A percentile compares a stretch with the other conserved stretches of the same genome.
These are phyloP conservation scores for Agaricus bisporus DNA, from an alignment of 768 basidiomycete genomes.

Conservation along the genomic window DNA sequence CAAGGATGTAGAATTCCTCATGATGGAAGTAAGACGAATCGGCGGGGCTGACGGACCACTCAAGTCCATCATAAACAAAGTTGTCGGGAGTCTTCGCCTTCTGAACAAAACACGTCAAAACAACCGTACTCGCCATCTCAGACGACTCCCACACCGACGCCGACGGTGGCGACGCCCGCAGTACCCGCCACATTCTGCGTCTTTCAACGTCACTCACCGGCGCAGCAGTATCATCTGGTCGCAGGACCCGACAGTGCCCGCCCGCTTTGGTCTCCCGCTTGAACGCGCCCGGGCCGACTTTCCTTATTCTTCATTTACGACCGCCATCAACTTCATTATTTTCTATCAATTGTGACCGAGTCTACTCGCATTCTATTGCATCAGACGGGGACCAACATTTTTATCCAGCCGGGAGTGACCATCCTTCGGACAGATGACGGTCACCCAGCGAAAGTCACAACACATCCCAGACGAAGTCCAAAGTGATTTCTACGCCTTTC, in stretches of 20 bases:
- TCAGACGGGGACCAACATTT: neutral
- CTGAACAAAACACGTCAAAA: slow-evolving; percentile 10
- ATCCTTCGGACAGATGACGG: slow-evolving; percentile 39
- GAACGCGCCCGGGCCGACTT: slow-evolving; percentile 3
- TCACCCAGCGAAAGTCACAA: slow-evolving; percentile 62
- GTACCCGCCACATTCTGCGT: neutral
- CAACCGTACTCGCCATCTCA: slow-evolving; percentile 12
- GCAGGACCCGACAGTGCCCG: neutral
- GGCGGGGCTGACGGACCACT: neutral
- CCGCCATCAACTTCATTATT: slow-evolving; percentile 8
- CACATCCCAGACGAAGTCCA: slow-evolving; percentile 60
- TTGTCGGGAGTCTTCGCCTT: slow-evolving; percentile 1
- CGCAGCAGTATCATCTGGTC: neutral
- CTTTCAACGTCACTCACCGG: neutral
- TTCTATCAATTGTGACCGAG: slow-evolving; percentile 8
- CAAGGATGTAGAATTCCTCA: neutral
- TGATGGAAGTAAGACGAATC: neutral
- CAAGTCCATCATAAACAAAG: neutral
- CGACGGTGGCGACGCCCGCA: slow-evolving; percentile 4
- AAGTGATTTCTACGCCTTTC: slow-evolving; percentile 34
- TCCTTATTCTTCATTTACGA: slow-evolving; percentile 1
- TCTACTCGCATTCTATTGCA: neutral
- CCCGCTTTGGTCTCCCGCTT: neutral
- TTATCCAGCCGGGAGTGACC: neutral
- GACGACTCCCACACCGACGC: slow-evolving; percentile 11